phyloP scores from a whole-genome alignment of 768 basidiomycete genomes.

The Termitomyces eurrhizus region DNA sequence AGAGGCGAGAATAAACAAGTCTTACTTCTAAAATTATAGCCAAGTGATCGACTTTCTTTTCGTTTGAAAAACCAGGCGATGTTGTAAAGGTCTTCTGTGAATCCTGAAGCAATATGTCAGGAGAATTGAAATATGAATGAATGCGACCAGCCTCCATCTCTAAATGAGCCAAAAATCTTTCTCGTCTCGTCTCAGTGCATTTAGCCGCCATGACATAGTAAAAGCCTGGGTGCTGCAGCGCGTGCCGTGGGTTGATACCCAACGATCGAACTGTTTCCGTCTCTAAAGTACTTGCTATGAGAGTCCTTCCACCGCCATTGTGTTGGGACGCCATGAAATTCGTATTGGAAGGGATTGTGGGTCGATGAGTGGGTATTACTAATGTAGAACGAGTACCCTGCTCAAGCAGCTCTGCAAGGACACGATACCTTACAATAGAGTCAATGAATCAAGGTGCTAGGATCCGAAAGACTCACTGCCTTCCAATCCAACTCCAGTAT shows the following conservation, averaged over 20 bases:
- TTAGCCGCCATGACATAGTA: conserved; percentile 89
- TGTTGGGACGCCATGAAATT: conserved; percentile 12
- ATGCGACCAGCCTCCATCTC: conserved; percentile 49
- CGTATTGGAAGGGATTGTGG: conserved; percentile 27
- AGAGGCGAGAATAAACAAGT: neutral
- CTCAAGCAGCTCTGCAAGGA: conserved; percentile 88
- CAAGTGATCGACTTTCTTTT: conserved; percentile 90
- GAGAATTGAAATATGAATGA: neutral
- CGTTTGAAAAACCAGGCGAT: conserved; percentile 79
- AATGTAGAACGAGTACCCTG: conserved; percentile 67
- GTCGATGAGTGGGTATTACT: conserved; percentile 55
- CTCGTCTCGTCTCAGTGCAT: conserved; percentile 74
- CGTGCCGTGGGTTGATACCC: conserved; percentile 76
- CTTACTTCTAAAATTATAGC: conserved; percentile 78
- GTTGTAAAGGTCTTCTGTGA: conserved; percentile 31
- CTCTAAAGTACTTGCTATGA: conserved; percentile 31
- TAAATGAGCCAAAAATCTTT: conserved; percentile 57
- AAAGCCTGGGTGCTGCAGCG: conserved; percentile 87
- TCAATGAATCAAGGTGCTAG: neutral
- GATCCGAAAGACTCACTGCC: conserved; percentile 61
- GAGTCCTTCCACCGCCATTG: conserved; percentile 8
- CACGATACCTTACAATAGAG: conserved; percentile 59
- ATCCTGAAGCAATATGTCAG: conserved; percentile 15
- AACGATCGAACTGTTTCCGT: conserved; percentile 56
- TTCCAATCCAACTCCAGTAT: conserved; percentile 95